Conservation (phyloP, 2,329 filamentous ascomycete species). For the Neonectria magnoliae region DNA sequence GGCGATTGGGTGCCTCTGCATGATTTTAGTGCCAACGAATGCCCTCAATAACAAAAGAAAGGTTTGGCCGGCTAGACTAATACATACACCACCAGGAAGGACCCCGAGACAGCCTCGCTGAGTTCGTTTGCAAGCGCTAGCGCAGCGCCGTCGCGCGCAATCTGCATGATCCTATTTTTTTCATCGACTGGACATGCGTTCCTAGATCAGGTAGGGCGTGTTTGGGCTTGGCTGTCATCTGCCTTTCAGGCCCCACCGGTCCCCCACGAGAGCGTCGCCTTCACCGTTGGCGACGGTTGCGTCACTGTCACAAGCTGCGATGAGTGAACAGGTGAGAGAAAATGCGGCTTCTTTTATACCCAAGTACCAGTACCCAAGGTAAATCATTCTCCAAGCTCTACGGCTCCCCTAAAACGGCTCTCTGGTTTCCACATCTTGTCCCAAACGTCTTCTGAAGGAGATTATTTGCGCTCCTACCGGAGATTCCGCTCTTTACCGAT, state of each 20-base stretch:
- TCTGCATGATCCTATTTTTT: constrained; percentile 18
- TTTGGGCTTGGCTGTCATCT: neutral
- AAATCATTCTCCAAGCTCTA: neutral
- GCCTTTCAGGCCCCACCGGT: neutral
- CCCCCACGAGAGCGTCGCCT: neutral
- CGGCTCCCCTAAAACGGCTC: neutral
- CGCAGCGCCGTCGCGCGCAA: constrained; percentile 12
- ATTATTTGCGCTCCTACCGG: neutral
- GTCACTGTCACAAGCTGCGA: neutral
- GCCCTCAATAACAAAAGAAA: constrained; percentile 1
- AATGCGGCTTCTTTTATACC: neutral
- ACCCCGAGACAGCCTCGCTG: neutral
- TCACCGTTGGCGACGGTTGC: neutral
- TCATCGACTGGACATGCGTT: constrained; percentile 3
- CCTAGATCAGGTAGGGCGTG: constrained; percentile 10
- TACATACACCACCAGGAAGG: neutral
- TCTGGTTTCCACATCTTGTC: neutral
- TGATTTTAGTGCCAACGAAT: neutral
- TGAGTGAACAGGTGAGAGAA: neutral
- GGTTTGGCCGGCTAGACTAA: no score
- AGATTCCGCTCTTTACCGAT: neutral
- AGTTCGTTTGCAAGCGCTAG: constrained; percentile 5
- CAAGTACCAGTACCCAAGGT: neutral
- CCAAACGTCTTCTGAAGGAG: neutral
- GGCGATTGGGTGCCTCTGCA: neutral